These are phyloP conservation scores for Vachellia pachyceras DNA, from an alignment of 306 rosid genomes.

Conservation along the genomic window DNA sequence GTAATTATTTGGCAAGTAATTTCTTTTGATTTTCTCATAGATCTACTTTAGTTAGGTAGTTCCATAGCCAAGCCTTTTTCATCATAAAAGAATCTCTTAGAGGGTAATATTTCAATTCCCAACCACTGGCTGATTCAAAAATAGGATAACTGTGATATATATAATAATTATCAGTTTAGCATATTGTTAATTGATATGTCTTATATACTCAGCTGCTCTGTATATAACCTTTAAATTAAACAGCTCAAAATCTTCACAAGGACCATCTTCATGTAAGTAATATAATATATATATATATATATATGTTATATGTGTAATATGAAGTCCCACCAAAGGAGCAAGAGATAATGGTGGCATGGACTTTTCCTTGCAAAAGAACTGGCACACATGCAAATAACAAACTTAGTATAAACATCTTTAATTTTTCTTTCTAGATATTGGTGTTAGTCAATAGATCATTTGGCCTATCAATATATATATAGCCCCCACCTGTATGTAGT, in stretches of 20 bases:
- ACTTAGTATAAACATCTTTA: constrained; percentile 44
- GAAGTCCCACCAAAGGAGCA: constrained; percentile 55
- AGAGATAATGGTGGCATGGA: constrained; percentile 25
- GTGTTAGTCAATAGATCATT: constrained; percentile 47
- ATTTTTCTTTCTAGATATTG: constrained; percentile 45
- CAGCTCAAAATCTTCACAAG: background rate
- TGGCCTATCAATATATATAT: constrained; percentile 43
- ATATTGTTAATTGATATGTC: background rate
- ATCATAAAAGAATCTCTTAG: constrained; percentile 31
- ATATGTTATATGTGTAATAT: constrained; percentile 12
- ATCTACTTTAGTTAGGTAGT: constrained; percentile 57
- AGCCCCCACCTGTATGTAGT: constrained; percentile 46
- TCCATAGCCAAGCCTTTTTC: constrained; percentile 37
- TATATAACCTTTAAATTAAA: constrained; percentile 1
- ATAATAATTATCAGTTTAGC: background rate
- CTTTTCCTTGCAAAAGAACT: constrained; percentile 42
- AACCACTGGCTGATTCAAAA: constrained; percentile 51
- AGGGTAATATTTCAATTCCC: constrained; percentile 55
- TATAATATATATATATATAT: background rate
- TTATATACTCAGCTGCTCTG: constrained; percentile 16
- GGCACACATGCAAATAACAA: constrained; percentile 36
- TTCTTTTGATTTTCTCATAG: constrained; percentile 56
- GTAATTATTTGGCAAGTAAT: constrained; percentile 54
- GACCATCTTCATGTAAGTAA: constrained; percentile 4
- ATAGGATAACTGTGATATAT: background rate